A percentile compares a stretch with the other conserved stretches of the same genome.
phyloP scores from a whole-genome alignment of 2,329 filamentous ascomycete species.

The Cryphonectria nitschkei region DNA sequence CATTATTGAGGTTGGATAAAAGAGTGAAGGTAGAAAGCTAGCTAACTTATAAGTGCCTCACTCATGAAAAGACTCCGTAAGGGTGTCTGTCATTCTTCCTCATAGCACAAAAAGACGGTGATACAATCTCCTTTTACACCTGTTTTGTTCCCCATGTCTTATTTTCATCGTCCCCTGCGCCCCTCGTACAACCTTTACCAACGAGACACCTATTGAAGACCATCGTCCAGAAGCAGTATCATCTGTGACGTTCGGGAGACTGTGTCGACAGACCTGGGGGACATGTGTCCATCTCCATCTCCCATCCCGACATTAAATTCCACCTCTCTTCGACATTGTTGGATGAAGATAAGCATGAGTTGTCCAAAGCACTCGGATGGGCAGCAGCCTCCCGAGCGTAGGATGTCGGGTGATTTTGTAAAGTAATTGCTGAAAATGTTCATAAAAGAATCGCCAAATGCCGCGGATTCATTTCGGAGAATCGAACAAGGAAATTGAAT shows the following conservation, averaged over 20 bases:
- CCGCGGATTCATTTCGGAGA: slow-evolving; percentile 36
- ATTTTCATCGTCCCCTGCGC: background rate
- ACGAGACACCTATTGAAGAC: background rate
- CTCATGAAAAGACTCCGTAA: slow-evolving; percentile 21
- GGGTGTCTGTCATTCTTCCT: slow-evolving; percentile 21
- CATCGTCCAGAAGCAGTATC: slow-evolving; percentile 16
- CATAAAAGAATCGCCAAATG: slow-evolving; percentile 41
- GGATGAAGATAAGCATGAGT: slow-evolving; percentile 40
- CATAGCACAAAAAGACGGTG: slow-evolving; percentile 21
- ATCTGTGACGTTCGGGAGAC: slow-evolving; percentile 25
- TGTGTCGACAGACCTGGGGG: slow-evolving; percentile 11
- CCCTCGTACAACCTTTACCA: slow-evolving; percentile 5
- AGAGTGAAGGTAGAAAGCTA: slow-evolving; percentile 25
- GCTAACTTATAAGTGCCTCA: slow-evolving; percentile 26
- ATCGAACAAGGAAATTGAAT: slow-evolving; percentile 34
- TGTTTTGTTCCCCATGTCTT: background rate
- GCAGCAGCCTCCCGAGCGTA: slow-evolving; percentile 44
- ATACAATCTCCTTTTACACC: slow-evolving; percentile 20
- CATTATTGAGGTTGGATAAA: slow-evolving; percentile 19
- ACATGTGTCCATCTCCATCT: slow-evolving; percentile 14
- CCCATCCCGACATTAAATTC: slow-evolving; percentile 26
- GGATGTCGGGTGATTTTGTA: slow-evolving; percentile 45
- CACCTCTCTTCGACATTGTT: slow-evolving; percentile 19
- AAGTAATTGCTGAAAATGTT: slow-evolving; percentile 43
- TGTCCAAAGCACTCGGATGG: slow-evolving; percentile 44